phyloP scores from a whole-genome alignment of 306 rosid genomes.

The Prunus mira region DNA sequence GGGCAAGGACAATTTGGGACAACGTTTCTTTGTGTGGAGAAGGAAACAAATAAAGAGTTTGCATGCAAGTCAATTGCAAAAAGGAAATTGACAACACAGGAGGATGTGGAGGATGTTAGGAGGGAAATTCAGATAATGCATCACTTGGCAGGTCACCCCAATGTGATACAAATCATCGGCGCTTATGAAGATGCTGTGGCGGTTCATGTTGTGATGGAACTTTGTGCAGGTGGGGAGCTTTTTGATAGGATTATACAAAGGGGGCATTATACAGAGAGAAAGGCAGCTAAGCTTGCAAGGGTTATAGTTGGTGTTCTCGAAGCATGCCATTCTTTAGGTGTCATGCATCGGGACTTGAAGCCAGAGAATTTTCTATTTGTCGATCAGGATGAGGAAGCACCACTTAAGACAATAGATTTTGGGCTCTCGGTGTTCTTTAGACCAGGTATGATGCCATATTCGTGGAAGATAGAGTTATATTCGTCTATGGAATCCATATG shows the following conservation, averaged over 20 bases:
- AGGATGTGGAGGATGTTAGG: constrained; percentile 87
- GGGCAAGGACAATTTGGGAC: constrained; percentile 98
- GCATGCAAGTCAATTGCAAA: constrained; percentile 91
- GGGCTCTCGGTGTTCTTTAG: constrained; percentile 88
- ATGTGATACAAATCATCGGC: constrained; percentile 69
- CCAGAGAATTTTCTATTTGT: constrained; percentile 87
- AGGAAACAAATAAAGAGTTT: constrained; percentile 46
- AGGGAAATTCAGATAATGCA: constrained; percentile 98
- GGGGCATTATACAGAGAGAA: constrained; percentile 82
- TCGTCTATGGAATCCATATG: background rate
- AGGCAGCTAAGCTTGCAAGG: constrained; percentile 83
- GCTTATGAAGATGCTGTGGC: constrained; percentile 92
- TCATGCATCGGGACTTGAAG: constrained; percentile 94
- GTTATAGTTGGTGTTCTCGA: constrained; percentile 69
- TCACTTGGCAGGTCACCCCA: constrained; percentile 86
- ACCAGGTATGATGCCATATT: constrained; percentile 52
- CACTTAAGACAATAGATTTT: constrained; percentile 86
- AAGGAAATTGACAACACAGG: constrained; percentile 75
- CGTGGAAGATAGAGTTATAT: background rate
- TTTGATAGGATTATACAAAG: constrained; percentile 90
- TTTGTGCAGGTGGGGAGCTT: constrained; percentile 88
- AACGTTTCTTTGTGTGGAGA: constrained; percentile 65
- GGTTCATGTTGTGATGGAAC: constrained; percentile 83
- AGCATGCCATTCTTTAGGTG: constrained; percentile 88
- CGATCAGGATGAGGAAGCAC: constrained; percentile 65